phyloP scores from a whole-genome alignment of 2,329 filamentous ascomycete species.

The Paecilomyces sp. region DNA sequence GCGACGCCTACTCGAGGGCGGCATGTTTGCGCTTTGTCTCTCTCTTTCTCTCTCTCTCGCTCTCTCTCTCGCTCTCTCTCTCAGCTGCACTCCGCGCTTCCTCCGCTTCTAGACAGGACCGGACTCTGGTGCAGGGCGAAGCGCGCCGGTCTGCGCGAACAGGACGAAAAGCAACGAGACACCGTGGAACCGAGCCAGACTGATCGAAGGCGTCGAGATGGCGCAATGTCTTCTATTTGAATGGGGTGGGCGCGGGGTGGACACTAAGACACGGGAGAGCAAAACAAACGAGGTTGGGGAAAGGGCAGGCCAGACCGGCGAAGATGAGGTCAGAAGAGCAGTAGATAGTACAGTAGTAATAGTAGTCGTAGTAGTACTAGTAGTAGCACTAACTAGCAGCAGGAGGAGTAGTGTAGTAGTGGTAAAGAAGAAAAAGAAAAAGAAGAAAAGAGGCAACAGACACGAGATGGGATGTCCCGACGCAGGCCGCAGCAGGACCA shows the following conservation, averaged over 20 bases:
- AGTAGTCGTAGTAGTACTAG: too few species aligned
- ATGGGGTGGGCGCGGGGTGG: neutral
- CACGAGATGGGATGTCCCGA: too few species aligned
- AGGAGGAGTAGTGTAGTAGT: too few species aligned
- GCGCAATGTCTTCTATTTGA: neutral
- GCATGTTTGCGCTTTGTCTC: slow-evolving; percentile 21
- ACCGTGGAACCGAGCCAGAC: neutral
- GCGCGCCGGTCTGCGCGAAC: neutral
- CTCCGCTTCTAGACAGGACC: neutral
- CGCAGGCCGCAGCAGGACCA: too few species aligned
- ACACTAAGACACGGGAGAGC: neutral
- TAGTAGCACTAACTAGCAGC: too few species aligned
- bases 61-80: neutral
- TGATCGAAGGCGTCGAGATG: neutral
- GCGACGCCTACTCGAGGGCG: slow-evolving; percentile 37
- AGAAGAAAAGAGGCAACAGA: neutral
- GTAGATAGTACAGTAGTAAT: too few species aligned
- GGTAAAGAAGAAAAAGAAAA: neutral
- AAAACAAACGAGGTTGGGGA: neutral
- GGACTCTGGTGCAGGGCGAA: neutral
- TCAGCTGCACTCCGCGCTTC: neutral
- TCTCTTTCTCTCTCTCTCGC: neutral
- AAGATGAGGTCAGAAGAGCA: too few species aligned
- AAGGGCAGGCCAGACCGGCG: neutral
- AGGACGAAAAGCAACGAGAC: neutral